Evolutionary conservation across 2,329 filamentous ascomycete species (phyloP).

Genomic region (Diaporthe citriasiana): DNA sequence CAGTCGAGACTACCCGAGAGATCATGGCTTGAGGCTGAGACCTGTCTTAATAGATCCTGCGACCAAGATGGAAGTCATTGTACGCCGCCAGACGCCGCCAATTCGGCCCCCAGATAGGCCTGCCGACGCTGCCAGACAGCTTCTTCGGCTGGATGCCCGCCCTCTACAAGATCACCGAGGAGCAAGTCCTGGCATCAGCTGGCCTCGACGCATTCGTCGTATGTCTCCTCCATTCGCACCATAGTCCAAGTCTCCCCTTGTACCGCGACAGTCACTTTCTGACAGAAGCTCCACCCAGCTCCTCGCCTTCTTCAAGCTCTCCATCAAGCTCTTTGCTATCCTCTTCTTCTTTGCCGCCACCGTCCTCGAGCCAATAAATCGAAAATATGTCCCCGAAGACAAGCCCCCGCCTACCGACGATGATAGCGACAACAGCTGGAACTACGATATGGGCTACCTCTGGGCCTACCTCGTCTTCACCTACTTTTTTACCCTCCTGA

Average conservation of each 20-base stretch:
- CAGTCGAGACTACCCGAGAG: not conserved
- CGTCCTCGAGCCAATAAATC: constrained; percentile 89
- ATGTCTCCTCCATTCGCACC: constrained; percentile 50
- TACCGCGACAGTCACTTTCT: not conserved
- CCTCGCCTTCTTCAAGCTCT: constrained; percentile 95
- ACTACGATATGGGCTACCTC: constrained; percentile 69
- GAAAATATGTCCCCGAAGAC: constrained; percentile 64
- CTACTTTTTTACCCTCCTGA: constrained; percentile 88
- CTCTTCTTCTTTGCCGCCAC: constrained; percentile 86
- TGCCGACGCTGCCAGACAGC: constrained; percentile 85
- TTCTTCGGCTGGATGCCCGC: constrained; percentile 95
- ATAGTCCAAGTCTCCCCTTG: too few relatives aligned
- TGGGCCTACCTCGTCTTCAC: constrained; percentile 97
- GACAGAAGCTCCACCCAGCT: constrained; percentile 67
- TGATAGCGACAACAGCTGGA: constrained; percentile 46
- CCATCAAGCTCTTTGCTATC: constrained; percentile 83
- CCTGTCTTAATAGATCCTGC: constrained; percentile 74
- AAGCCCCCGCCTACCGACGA: constrained; percentile 28
- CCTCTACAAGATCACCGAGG: constrained; percentile 86
- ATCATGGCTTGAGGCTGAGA: constrained; percentile 26
- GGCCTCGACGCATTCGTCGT: constrained; percentile 96
- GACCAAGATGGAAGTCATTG: constrained; percentile 90
- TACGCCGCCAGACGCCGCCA: constrained; percentile 91
- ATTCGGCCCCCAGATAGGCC: constrained; percentile 66
- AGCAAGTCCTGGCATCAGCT: constrained; percentile 89